These are phyloP conservation scores for Amaranthus hypochondriacus DNA, from an alignment of 148 eudicot species.

Conservation along the genomic window DNA sequence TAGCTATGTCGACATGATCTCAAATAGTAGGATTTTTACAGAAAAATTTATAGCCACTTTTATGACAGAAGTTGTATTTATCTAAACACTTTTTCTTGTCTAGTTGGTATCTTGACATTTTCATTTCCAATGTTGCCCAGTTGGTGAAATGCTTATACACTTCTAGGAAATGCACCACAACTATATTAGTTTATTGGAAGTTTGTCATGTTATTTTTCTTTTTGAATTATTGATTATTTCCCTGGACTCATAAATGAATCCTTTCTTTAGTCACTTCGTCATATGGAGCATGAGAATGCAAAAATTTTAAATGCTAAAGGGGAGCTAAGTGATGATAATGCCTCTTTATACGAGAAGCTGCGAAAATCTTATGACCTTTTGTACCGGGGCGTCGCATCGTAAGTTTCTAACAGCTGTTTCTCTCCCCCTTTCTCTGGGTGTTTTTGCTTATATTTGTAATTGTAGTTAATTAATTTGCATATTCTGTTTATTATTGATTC, in stretches of 20 bases:
- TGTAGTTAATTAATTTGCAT: not conserved
- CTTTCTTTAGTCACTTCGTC: slow-evolving; percentile 70
- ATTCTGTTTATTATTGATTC: not conserved
- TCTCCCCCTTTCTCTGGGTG: not conserved
- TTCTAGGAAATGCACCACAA: not conserved
- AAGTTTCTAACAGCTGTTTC: slow-evolving; percentile 34
- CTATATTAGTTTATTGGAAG: not conserved
- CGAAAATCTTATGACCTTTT: slow-evolving; percentile 89
- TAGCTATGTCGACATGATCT: too few relatives aligned
- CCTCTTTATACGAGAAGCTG: slow-evolving; percentile 84
- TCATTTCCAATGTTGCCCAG: not conserved
- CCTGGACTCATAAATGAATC: not conserved
- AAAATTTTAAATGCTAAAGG: slow-evolving; percentile 90
- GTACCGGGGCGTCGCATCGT: slow-evolving; percentile 87
- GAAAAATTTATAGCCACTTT: too few relatives aligned
- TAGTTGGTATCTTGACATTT: not conserved
- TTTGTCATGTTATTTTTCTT: slow-evolving; percentile 10
- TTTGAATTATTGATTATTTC: not conserved
- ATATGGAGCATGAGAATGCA: slow-evolving; percentile 93
- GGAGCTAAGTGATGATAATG: slow-evolving; percentile 89
- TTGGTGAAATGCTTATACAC: not conserved
- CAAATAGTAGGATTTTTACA: too few relatives aligned
- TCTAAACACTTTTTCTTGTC: too few relatives aligned
- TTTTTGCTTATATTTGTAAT: too few relatives aligned
- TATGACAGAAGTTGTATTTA: too few relatives aligned